Evolutionary conservation across 140 eudicot species (phyloP).

Genomic region (Stevia rebaudiana): DNA sequence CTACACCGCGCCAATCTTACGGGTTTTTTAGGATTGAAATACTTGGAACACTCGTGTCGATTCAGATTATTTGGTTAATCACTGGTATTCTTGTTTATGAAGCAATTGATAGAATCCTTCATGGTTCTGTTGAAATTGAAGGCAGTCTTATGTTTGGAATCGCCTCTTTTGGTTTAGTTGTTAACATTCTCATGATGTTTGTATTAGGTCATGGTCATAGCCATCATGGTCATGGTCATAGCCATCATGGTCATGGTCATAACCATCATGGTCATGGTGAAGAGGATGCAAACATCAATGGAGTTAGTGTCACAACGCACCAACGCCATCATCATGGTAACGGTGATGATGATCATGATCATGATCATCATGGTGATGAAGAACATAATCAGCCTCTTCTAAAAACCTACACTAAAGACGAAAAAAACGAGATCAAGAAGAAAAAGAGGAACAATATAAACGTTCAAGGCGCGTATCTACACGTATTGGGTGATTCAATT

Average conservation of each 20-base stretch:
- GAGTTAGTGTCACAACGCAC: neutral
- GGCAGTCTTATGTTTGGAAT: constrained; percentile 80
- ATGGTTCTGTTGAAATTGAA: constrained; percentile 68
- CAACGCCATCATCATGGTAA: constrained; percentile 24
- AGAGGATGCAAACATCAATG: constrained; percentile 30
- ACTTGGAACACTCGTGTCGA: constrained; percentile 75
- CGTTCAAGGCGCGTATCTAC: constrained; percentile 86
- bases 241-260: constrained; percentile 27
- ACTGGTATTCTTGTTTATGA: constrained; percentile 88
- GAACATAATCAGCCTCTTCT: neutral
- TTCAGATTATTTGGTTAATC: constrained; percentile 85
- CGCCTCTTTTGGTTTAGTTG: constrained; percentile 74
- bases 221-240: constrained; percentile 51
- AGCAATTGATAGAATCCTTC: constrained; percentile 64
- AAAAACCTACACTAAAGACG: constrained; percentile 7
- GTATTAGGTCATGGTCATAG: constrained; percentile 80
- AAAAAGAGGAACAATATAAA: constrained; percentile 43
- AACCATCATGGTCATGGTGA: constrained; percentile 13
- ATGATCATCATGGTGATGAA: neutral
- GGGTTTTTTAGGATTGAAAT: constrained; percentile 86
- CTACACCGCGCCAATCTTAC: constrained; percentile 76
- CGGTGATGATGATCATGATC: constrained; percentile 13
- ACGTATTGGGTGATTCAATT: constrained; percentile 77
- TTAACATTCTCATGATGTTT: constrained; percentile 63
- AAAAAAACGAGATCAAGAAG: neutral